A percentile compares a stretch with the other conserved stretches of the same genome.
Conservation (phyloP, 2,329 filamentous ascomycete species). For the Microcyclospora tardicrescens region DNA sequence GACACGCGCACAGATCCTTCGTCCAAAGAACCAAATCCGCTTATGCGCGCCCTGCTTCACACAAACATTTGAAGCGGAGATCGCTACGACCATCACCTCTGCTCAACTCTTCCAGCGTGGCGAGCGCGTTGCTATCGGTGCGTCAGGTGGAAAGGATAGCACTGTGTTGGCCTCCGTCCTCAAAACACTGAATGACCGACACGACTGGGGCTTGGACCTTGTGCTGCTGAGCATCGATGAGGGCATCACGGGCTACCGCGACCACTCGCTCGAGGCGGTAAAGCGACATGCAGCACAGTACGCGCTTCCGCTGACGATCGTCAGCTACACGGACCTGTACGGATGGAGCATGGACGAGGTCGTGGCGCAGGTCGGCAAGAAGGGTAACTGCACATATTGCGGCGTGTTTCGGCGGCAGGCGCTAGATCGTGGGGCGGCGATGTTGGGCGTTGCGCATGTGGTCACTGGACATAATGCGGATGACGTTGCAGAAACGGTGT, state of each 20-base stretch:
- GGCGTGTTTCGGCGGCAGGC: conserved; percentile 92
- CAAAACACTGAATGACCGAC: conserved; percentile 83
- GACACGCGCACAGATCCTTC: conserved; percentile 73
- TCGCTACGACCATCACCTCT: conserved; percentile 79
- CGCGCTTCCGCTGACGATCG: conserved; percentile 78
- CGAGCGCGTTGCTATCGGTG: conserved; percentile 84
- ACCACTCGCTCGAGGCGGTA: conserved; percentile 91
- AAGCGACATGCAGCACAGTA: conserved; percentile 89
- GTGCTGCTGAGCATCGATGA: conserved; percentile 88
- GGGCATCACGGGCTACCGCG: conserved; percentile 91
- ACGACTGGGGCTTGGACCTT: conserved; percentile 75
- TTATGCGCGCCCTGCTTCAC: conserved; percentile 87
- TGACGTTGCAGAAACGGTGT: conserved; percentile 89
- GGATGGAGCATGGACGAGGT: conserved; percentile 99
- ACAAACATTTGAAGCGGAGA: conserved; percentile 74
- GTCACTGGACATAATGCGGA: conserved; percentile 97
- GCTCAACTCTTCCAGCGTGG: conserved; percentile 71
- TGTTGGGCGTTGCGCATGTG: conserved; percentile 78
- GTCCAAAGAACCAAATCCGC: conserved; percentile 89
- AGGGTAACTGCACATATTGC: conserved; percentile 98
- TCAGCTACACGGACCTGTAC: conserved; percentile 88
- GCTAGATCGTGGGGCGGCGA: conserved; percentile 79
- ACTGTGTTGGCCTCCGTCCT: conserved; percentile 90
- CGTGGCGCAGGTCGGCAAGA: conserved; percentile 90
- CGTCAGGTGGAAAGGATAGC: conserved; percentile 93